Conservation (phyloP, 2,329 filamentous ascomycete species). For the Leptographium wingfieldii region DNA sequence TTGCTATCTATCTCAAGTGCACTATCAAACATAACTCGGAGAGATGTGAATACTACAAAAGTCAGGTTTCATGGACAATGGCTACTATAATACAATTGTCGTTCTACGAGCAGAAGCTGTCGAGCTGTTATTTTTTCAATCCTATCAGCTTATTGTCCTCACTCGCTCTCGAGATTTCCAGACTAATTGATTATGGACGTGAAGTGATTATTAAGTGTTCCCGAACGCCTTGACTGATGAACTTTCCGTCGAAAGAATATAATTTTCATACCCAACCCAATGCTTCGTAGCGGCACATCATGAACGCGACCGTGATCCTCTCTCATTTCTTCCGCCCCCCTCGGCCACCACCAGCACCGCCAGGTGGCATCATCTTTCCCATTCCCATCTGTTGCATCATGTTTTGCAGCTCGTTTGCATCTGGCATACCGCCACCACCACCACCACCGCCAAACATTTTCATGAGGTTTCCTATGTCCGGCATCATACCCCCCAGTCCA, state of each 20-base stretch:
- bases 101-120: too few relatives aligned
- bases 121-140: not conserved
- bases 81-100: too few relatives aligned
- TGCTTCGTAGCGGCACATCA: not conserved
- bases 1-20: too few relatives aligned
- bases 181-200: not conserved
- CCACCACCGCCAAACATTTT: constrained; percentile 77
- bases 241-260: not conserved
- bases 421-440: constrained; percentile 53
- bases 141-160: not conserved
- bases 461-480: constrained; percentile 76
- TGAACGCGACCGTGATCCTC: not conserved
- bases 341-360: constrained; percentile 6
- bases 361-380: constrained; percentile 22
- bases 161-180: not conserved
- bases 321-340: constrained; percentile 9
- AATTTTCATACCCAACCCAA: not conserved
- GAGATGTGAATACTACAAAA: too few relatives aligned
- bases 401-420: constrained; percentile 63
- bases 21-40: too few relatives aligned
- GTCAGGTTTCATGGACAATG: too few relatives aligned
- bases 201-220: not conserved
- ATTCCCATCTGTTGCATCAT: constrained; percentile 66
- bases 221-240: not conserved
- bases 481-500: constrained; percentile 36